phyloP scores from a whole-genome alignment of 2,329 filamentous ascomycete genomes.

The Colletotrichum plurivorum region DNA sequence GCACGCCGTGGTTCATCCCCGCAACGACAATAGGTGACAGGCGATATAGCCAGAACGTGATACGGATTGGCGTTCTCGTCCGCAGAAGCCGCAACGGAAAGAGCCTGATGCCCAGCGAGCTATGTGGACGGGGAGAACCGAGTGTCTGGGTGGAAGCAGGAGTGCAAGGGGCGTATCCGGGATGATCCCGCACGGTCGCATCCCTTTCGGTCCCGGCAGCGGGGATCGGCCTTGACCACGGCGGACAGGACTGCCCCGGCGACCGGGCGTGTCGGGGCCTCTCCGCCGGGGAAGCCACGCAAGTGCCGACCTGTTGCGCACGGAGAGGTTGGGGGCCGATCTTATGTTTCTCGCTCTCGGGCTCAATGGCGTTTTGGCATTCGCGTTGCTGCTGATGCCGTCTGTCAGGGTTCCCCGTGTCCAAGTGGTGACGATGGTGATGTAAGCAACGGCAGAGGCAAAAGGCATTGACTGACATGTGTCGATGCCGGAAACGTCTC shows the following conservation, averaged over 20 bases:
- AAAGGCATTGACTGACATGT: conserved; percentile 10
- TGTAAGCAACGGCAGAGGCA: too few relatives aligned
- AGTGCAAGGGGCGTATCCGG: not conserved
- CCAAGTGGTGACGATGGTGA: too few relatives aligned
- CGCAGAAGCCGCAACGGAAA: not conserved
- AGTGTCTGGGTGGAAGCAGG: not conserved
- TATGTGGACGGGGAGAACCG: conserved; percentile 1
- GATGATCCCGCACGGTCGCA: not conserved
- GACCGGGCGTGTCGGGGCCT: conserved; percentile 1
- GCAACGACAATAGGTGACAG: not conserved
- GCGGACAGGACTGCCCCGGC: not conserved
- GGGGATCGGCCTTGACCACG: not conserved
- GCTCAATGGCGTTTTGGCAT: not conserved
- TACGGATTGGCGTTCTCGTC: not conserved
- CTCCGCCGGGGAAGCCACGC: not conserved
- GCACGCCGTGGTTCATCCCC: not conserved
- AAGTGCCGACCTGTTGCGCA: not conserved
- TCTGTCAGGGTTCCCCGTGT: too few relatives aligned
- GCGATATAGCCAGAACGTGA: conserved; percentile 5
- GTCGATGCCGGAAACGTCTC: conserved; percentile 12
- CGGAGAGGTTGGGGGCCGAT: conserved; percentile 14
- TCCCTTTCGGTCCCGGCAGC: too few relatives aligned
- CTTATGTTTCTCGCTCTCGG: conserved; percentile 1
- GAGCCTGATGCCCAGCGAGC: not conserved
- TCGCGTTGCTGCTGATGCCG: not conserved